Base-by-base conservation (phyloP, 2,329 filamentous ascomycete species). In the Nemania sp. region DNA sequence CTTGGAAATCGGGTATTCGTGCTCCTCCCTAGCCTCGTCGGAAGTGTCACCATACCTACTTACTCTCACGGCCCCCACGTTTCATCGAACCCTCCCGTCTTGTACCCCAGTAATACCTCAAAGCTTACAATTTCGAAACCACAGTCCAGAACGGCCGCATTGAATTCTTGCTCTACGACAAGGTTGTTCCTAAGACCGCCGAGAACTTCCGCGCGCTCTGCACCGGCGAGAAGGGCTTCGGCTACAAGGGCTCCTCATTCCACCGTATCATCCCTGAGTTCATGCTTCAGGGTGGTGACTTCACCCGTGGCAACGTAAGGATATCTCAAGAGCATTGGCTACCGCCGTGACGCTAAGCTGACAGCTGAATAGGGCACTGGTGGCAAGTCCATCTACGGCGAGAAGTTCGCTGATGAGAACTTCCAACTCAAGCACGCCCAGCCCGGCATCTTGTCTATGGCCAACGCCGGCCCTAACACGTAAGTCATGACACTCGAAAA, bases 241-340 rank as follows among this genome's bases (percentile, higher is more conserved):
- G 90, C 67, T 96, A 95, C 82, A 75, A 83, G 74, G 85, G 84
- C 71, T 94, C 90, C 66, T 81, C 82, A 64, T 96, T 96, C 87
- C 91, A 96, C 84, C 90, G 91, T 68, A 87, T 96, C 76, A 96
- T 96, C 76, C 89, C 89, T 66, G 75, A 90, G 54, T 96, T 96
- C 83, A 96, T 96, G 91, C 87, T 96, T 68, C 91, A 96, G 83
- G 91, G 91, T 74, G 91, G 91, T 83, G 91, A 96, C 83, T 95
- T 95, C 81, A 95, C 91, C 77, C 89, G 89, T 72, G 85, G 86
- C 72, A 94, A 95, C 77, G 91, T 96, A 81, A 75, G 89, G 77
- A 31, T 5, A 39, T 40, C 14, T 19, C 28, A 9, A n/a, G n/a
- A 40, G 9, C n/a, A 30, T 7, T 9, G 33, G 30, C n/a, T 24